Evolutionary conservation across 2,329 filamentous ascomycete genomes (phyloP), one percentile per base, ranked within the genome.

Genomic region (Aspergillus puulaauensis): DNA sequence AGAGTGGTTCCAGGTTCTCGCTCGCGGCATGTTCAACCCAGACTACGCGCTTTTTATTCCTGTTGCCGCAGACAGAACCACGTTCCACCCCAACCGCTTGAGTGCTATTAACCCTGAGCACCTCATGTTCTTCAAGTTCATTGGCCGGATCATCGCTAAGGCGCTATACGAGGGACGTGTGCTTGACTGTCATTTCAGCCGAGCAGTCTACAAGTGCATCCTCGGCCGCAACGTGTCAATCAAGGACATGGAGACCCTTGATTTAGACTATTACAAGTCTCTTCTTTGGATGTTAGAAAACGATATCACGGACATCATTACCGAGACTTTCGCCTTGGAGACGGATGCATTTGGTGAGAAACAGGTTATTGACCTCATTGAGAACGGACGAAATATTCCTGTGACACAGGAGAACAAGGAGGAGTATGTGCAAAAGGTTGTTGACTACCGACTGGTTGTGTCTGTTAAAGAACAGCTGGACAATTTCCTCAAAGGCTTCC

Each of bases 351-450:
- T 99, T 75, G 95, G 95, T 61, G 91, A 92, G 61, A 91, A 87
- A 50, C 90, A 90, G 73, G 87, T 90, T 14, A 88, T 96, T 48
- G 95, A 99, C 72, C 84, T 99, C 48, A 86, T 93, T 61, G 86
- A 89, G 33, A 88, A 96, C 69, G 95, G 95, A 48, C 90, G 90
- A 70, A 92, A 98, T 73, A 90, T 98, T 61, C 83, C 91, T 0
- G 95, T 99, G 56, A 98, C 93, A 0, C 91, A 99, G 69, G 93
- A 98, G 65, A 99, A 99, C 79, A 99, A 99, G 82, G 90, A 96
- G 64, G 93, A 99, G 64, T 99, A 98, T 72, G 91, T 99, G 55
- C 91, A 93, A 58, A 82, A 93, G 50, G 90, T 99, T 46, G 93
- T 97, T 9, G 93, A 99, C 76, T 92, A 97, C 79, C 93, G 91